Conservation (phyloP, 208 protist genomes). For the Crithidia fasciculata region DNA sequence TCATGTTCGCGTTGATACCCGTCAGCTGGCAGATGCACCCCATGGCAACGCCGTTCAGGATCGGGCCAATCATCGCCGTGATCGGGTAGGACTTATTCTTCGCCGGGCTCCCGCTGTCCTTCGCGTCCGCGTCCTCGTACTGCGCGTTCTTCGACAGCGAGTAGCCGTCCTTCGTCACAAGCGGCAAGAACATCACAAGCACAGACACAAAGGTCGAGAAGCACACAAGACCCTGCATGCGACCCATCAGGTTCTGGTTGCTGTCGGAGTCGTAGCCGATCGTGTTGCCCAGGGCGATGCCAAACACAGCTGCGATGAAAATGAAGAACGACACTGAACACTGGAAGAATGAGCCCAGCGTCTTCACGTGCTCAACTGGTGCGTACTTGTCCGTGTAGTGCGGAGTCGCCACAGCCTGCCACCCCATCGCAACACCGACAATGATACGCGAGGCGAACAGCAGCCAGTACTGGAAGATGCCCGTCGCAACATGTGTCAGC, state of each 20-base stretch:
- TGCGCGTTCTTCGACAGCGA: background rate
- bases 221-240: constrained; percentile 51
- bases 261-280: constrained; percentile 28
- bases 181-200: constrained; percentile 37
- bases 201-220: constrained; percentile 37
- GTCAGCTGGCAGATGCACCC: constrained; percentile 61
- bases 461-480: constrained; percentile 44
- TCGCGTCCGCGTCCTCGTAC: constrained; percentile 17
- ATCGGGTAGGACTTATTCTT: constrained; percentile 26
- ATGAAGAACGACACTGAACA: constrained; percentile 52
- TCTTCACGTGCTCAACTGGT: background rate
- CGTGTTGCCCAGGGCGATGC: constrained; percentile 42
- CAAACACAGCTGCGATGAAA: constrained; percentile 53
- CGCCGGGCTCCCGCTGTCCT: background rate
- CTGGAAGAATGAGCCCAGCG: constrained; percentile 58
- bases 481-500: constrained; percentile 44
- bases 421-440: constrained; percentile 49
- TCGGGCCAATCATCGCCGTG: constrained; percentile 32
- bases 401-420: constrained; percentile 23
- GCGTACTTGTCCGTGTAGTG: constrained; percentile 37
- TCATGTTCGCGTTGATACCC: constrained; percentile 78
- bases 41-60: constrained; percentile 44
- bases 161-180: constrained; percentile 38
- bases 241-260: constrained; percentile 33
- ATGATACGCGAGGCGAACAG: constrained; percentile 59